These are phyloP conservation scores for Berberis thunbergii DNA, from an alignment of 164 flowering plant species.

Conservation along the genomic window DNA sequence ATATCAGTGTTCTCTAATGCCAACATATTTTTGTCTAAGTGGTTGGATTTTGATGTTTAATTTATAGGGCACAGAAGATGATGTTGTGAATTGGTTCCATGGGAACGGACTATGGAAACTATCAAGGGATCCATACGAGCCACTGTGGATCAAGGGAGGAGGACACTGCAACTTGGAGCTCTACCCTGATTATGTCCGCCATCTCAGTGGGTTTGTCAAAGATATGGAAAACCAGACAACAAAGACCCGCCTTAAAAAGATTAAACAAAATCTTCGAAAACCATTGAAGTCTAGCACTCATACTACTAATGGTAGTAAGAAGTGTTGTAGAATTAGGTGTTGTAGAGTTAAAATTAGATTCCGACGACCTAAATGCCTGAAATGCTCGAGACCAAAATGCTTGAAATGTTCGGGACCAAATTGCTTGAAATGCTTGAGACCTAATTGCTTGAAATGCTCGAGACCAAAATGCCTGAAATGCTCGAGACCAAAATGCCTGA, in stretches of 20 bases:
- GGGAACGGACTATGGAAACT: constrained; percentile 78
- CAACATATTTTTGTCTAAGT: background rate
- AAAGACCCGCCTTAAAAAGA: constrained; percentile 50
- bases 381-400: constrained; percentile 10
- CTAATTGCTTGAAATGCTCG: background rate
- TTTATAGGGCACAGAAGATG: constrained; percentile 91
- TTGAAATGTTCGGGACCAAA: background rate
- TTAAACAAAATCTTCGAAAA: constrained; percentile 32
- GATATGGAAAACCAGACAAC: constrained; percentile 85
- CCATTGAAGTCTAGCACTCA: constrained; percentile 12
- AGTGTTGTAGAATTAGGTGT: constrained; percentile 27
- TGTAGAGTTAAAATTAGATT: constrained; percentile 32
- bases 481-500: constrained; percentile 4
- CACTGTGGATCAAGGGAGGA: constrained; percentile 93
- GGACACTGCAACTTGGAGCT: constrained; percentile 96
- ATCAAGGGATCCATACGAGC: constrained; percentile 83
- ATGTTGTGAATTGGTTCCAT: constrained; percentile 83
- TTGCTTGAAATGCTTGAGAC: background rate
- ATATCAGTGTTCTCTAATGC: background rate
- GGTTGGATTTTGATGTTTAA: background rate
- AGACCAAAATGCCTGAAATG: constrained; percentile 6
- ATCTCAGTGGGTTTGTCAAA: constrained; percentile 54
- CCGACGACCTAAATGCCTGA: constrained; percentile 30
- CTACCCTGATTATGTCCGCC: constrained; percentile 89
- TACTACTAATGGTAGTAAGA: constrained; percentile 4